These are phyloP conservation scores for Epichloe bromicola DNA, from an alignment of 2,329 filamentous ascomycete genomes.

Conservation along the genomic window DNA sequence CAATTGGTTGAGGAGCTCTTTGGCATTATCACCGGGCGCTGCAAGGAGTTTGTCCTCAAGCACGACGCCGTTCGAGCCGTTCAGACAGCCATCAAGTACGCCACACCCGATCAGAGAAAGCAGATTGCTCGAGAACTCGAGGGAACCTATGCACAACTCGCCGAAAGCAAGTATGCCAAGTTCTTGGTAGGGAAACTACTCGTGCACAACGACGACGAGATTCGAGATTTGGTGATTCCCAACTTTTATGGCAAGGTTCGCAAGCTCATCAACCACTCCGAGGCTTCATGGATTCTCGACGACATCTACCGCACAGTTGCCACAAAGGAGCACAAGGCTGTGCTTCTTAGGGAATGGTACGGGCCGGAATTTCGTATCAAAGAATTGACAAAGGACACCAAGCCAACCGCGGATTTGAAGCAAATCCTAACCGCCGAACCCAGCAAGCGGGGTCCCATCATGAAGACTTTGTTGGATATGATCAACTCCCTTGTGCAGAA, in stretches of 20 bases:
- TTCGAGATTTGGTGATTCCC: conserved; percentile 76
- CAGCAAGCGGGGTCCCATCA: conserved; percentile 75
- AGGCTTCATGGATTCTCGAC: conserved; percentile 95
- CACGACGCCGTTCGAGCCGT: conserved; percentile 95
- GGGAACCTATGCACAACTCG: conserved; percentile 70
- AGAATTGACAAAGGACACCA: conserved; percentile 41
- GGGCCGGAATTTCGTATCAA: conserved; percentile 84
- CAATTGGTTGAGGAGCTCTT: conserved; percentile 82
- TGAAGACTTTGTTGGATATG: conserved; percentile 72
- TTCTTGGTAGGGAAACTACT: conserved; percentile 93
- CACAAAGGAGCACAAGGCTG: conserved; percentile 72
- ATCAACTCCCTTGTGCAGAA: conserved; percentile 93
- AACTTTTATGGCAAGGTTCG: conserved; percentile 93
- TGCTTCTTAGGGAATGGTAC: conserved; percentile 88
- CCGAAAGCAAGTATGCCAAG: conserved; percentile 94
- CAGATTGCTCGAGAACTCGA: conserved; percentile 78
- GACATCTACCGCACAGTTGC: conserved; percentile 89
- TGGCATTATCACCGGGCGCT: conserved; percentile 75
- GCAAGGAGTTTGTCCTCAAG: conserved; percentile 96
- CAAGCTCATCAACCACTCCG: conserved; percentile 87
- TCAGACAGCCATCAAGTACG: conserved; percentile 94
- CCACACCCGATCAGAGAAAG: conserved; percentile 69
- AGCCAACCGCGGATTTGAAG: conserved; percentile 54
- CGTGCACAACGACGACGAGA: conserved; percentile 78
- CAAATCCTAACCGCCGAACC: conserved; percentile 64